Base-by-base conservation (phyloP, 257 asterid species). In the Jacaranda mimosifolia region DNA sequence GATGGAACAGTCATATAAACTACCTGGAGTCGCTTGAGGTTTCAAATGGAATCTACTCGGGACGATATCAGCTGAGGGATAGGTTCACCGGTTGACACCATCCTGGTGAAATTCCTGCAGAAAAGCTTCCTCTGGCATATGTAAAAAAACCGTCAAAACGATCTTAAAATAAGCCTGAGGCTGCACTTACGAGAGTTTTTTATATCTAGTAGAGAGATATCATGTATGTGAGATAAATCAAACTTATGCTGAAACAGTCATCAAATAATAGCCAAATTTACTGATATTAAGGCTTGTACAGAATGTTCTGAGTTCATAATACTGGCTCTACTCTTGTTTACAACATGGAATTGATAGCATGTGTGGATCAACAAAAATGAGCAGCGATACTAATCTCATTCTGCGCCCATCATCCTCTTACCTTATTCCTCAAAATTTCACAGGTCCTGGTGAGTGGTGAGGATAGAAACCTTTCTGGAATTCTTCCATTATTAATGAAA, bases 1-100 rank as follows among this genome's bases (percentile, higher is more conserved):
- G 94, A 91, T 84, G 97, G 98, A 71, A 92, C 84, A 0, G 83
- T 93, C 63, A 92, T 95, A 81, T 92, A 74, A 82, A 46, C 18
- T 42, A 70, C 38, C 70, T 10, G 13, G 0, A 40, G 42, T 7
- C 5, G 15, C 40, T 51, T 62, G 39, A 17, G 19, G 46, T 73
- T 12, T 45, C 40, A 65, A 42, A 69, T 38, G 81, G 51, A 11
- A 3, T 52, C 68, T 58, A n/a, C 14, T 45, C 42, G 66, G 60
- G 65, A 21, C 14, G 46, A 3, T 35, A 36, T 39, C 74, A 57
- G 42, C 15, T n/a, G 55, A 51, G 55, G 68, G 55, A 69, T 19
- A n/a, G 19, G 18, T 7, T 7, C 32, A 17, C 56, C 2, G 4
- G 49, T 38, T 13, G 15, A 60, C 58, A 57, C 14, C 8, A 35